Evolutionary conservation across 805 yeast species (phyloP).

Genomic region (Kuraishia molischiana): DNA sequence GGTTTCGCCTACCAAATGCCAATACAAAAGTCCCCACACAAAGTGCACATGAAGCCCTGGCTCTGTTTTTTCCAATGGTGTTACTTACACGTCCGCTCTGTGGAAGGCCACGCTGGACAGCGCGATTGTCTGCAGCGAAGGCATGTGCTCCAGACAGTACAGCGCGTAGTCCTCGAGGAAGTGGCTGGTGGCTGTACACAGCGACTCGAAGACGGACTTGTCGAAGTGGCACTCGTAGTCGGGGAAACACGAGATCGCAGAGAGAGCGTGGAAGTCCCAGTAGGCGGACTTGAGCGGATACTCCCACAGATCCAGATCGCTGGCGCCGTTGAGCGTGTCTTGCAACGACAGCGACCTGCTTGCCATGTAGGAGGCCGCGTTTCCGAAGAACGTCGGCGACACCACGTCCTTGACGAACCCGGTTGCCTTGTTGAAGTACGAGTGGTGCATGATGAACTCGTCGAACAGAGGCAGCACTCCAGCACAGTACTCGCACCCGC

Average conservation of each 20-base stretch:
- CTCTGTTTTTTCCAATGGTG: background rate
- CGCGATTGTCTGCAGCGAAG: conserved; percentile 20
- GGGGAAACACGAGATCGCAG: conserved; percentile 27
- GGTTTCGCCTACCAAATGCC: too few species aligned
- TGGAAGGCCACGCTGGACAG: conserved; percentile 34
- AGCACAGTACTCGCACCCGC: conserved; percentile 49
- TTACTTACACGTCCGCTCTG: background rate
- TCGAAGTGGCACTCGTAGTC: conserved; percentile 32
- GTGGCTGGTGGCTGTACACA: conserved; percentile 33
- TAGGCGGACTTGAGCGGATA: conserved; percentile 21
- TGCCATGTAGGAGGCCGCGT: conserved; percentile 34
- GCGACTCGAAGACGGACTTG: conserved; percentile 28
- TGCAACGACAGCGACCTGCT: conserved; percentile 17
- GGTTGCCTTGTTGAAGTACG: conserved; percentile 37
- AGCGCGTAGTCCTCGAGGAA: conserved; percentile 34
- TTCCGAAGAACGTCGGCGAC: conserved; percentile 45
- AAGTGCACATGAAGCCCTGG: background rate
- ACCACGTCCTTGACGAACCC: conserved; percentile 50
- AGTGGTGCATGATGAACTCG: conserved; percentile 52
- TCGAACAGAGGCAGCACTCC: conserved; percentile 42
- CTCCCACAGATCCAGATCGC: conserved; percentile 20
- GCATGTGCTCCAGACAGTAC: conserved; percentile 21
- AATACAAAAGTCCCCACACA: too few species aligned
- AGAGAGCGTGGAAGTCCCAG: conserved; percentile 44
- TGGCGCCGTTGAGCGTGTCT: conserved; percentile 13